Evolutionary conservation across 306 rosid species (phyloP).

Genomic region (Begonia loranthoides): DNA sequence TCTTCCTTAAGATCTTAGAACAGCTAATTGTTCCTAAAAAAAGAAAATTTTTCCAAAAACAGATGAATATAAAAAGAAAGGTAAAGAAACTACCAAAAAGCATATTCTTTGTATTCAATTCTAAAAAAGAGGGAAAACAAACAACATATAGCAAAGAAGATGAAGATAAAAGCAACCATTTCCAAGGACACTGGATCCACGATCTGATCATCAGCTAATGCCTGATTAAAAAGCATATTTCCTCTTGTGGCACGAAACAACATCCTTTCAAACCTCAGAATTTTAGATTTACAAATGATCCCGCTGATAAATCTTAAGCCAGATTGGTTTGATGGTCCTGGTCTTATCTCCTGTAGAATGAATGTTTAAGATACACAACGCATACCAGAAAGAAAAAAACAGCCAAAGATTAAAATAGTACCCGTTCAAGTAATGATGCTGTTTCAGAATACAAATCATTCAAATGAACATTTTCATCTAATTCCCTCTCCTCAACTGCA

Average conservation of each 20-base stretch:
- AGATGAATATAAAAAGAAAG: too few relatives aligned
- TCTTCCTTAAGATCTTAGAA: too few relatives aligned
- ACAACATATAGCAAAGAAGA: not conserved
- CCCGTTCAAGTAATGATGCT: conserved; percentile 79
- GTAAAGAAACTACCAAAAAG: too few relatives aligned
- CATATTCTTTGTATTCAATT: too few relatives aligned
- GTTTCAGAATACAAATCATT: conserved; percentile 48
- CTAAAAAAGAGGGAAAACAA: not conserved
- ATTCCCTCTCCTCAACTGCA: conserved; percentile 59
- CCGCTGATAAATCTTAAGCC: conserved; percentile 95
- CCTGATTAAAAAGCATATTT: conserved; percentile 95
- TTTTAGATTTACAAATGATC: conserved; percentile 75
- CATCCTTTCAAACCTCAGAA: conserved; percentile 89
- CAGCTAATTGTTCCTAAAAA: too few relatives aligned
- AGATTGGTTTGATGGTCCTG: conserved; percentile 56
- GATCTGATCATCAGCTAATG: conserved; percentile 66
- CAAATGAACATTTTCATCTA: conserved; percentile 61
- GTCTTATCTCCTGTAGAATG: conserved; percentile 58
- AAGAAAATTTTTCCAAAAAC: too few relatives aligned
- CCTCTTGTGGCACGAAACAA: conserved; percentile 98
- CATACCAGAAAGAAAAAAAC: conserved; percentile 2
- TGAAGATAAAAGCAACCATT: conserved; percentile 45
- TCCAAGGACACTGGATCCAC: conserved; percentile 85
- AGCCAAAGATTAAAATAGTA: conserved; percentile 13
- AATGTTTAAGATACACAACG: conserved; percentile 14